phyloP scores from a whole-genome alignment of 805 yeast genomes.

The Myxozyma melibiosi region DNA sequence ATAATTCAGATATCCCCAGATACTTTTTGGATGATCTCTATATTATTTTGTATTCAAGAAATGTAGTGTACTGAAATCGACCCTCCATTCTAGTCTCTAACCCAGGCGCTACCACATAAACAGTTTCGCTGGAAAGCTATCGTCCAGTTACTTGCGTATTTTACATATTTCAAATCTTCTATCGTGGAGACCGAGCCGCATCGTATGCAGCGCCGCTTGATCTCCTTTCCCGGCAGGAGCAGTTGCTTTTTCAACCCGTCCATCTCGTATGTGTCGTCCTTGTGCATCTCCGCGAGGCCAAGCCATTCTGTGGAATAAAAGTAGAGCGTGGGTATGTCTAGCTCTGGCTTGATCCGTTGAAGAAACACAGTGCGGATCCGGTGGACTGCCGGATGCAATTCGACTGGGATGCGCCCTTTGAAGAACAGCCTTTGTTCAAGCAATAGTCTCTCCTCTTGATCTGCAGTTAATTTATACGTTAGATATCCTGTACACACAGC shows the following conservation, averaged over 20 bases:
- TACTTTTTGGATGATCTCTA: too few species aligned
- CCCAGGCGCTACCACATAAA: slow-evolving; percentile 58
- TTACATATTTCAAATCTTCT: slow-evolving; percentile 40
- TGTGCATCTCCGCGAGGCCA: slow-evolving; percentile 34
- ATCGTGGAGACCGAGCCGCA: slow-evolving; percentile 54
- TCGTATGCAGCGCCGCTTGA: slow-evolving; percentile 52
- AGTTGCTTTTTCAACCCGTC: slow-evolving; percentile 45
- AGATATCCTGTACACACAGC: too few species aligned
- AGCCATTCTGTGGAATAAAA: slow-evolving; percentile 72
- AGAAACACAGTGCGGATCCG: slow-evolving; percentile 54
- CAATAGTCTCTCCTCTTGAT: slow-evolving; percentile 47
- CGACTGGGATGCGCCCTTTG: slow-evolving; percentile 59
- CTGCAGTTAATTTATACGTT: too few species aligned
- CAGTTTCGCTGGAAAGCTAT: slow-evolving; percentile 72
- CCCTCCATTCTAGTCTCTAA: neutral
- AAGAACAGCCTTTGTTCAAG: slow-evolving; percentile 65
- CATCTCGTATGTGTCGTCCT: slow-evolving; percentile 25
- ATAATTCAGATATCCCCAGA: too few species aligned
- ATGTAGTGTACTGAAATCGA: neutral
- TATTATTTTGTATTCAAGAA: neutral
- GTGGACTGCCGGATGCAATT: slow-evolving; percentile 40
- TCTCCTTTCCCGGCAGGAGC: slow-evolving; percentile 44
- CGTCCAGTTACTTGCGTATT: slow-evolving; percentile 50
- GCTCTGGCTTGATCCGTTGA: slow-evolving; percentile 48
- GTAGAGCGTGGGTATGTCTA: slow-evolving; percentile 57